Evolutionary conservation across 371 early-diverging fungal species (phyloP), one percentile per base, ranked within the genome.

Genomic region (Rhizopus delemar): DNA sequence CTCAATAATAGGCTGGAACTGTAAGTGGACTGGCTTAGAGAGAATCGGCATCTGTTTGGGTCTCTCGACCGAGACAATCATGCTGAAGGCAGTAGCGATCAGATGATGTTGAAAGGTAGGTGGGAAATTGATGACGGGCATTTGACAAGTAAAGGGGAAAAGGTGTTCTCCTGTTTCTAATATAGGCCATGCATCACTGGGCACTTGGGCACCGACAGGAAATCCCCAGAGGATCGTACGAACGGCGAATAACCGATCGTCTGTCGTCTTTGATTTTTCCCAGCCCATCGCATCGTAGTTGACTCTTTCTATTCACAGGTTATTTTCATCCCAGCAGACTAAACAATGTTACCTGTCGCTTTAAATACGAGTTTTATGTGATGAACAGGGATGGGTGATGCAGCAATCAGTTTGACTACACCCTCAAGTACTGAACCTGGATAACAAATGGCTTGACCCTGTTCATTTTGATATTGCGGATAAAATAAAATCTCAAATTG

Each of bases 341-440:
- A 32, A 15, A 48, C 31, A 50, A 41, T 2, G 3, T 51, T 67
- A 59, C 56, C 59, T 9, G 62, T 35, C 29, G 63, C 72, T 61
- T 72, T 72, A 38, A 72, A 72, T 16, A 72, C 63, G 3, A 72
- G 60, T 32, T 72, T 72, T 2, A 72, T 60, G 34, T 60, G 62
- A 28, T 68, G 63, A 3, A 60, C 50, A 36, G 60, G 60, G 38
- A 63, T 60, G 5, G 69, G 8, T 41, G 59, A 0, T 35, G 5
- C 1, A 72, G 53, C 36, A 11, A 59, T 69, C 4, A 72, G 31
- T 33, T 58, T 56, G 0, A 72, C 72, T 15, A 60, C 34, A 16
- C 72, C 72, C 56, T 69, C 69, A 56, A 72, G 65, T 28, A 70
- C 70, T 22, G 70, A 70, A 9, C 70, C 70, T n/a, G 70, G 70